Percentiles rank a stretch among this genome's conserved stretches.
Evolutionary conservation across 306 rosid species (phyloP).

Genomic region (Amphicarpaea edgeworthii): DNA sequence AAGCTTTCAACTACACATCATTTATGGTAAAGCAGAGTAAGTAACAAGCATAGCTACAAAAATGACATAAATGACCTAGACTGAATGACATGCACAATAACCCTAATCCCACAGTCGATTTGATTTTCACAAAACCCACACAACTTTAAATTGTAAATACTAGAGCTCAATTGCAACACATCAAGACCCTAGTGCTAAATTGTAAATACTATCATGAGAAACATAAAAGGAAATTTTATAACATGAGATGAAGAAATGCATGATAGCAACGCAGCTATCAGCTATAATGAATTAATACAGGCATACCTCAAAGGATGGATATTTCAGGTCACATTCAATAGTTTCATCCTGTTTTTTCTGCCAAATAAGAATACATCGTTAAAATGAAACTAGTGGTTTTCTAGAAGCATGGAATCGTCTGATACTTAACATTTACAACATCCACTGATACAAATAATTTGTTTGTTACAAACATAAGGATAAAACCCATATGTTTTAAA

Average conservation of each 20-base stretch:
- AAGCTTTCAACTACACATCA: constrained; percentile 21
- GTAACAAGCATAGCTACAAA: not conserved
- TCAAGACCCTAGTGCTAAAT: not conserved
- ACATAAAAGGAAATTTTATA: not conserved
- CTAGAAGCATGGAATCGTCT: not conserved
- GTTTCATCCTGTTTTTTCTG: constrained; percentile 86
- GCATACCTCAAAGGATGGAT: constrained; percentile 83
- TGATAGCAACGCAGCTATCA: constrained; percentile 1
- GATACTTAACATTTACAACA: constrained; percentile 10
- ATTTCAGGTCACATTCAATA: constrained; percentile 62
- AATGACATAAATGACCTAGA: not conserved
- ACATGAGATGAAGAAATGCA: constrained; percentile 13
- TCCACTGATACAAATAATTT: not conserved
- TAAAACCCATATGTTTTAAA: not conserved
- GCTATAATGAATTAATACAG: constrained; percentile 13
- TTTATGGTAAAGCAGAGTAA: constrained; percentile 4
- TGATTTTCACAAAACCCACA: too few relatives aligned
- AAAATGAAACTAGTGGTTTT: not conserved
- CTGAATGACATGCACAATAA: not conserved
- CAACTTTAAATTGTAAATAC: too few relatives aligned
- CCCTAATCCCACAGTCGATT: not conserved
- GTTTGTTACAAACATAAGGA: not conserved
- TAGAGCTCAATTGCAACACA: too few relatives aligned
- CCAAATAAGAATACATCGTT: constrained; percentile 32
- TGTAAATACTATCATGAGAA: not conserved